Conservation (phyloP, 352 stramenopile species). For the Phytophthora niederhauseri region DNA sequence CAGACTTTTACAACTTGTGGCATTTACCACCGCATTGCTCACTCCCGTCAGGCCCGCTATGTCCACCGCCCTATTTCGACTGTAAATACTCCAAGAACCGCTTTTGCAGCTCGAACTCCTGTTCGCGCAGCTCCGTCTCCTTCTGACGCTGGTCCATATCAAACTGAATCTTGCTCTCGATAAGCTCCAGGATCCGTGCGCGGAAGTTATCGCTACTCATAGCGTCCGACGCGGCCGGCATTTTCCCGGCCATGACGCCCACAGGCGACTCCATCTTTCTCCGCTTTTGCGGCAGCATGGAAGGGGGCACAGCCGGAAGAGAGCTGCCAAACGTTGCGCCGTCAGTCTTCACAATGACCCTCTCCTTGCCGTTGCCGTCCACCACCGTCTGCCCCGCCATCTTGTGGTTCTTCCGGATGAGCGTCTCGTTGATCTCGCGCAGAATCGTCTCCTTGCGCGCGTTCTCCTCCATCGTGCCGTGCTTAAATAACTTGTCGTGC, state of each 20-base stretch:
- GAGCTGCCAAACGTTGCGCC: not conserved
- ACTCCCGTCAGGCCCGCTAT: slow-evolving; percentile 14
- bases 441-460: slow-evolving; percentile 69
- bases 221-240: slow-evolving; percentile 10
- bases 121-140: slow-evolving; percentile 76
- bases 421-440: slow-evolving; percentile 56
- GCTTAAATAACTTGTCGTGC: slow-evolving; percentile 86
- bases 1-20: not conserved
- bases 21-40: not conserved
- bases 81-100: slow-evolving; percentile 85
- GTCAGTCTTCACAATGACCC: slow-evolving; percentile 26
- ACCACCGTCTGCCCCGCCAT: slow-evolving; percentile 30
- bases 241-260: not conserved
- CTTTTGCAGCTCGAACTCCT: slow-evolving; percentile 86
- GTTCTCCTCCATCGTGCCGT: slow-evolving; percentile 74
- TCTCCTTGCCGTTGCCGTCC: slow-evolving; percentile 28
- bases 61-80: slow-evolving; percentile 51
- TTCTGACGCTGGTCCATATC: slow-evolving; percentile 82
- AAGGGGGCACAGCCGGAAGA: not conserved
- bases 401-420: slow-evolving; percentile 61
- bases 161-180: slow-evolving; percentile 86
- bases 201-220: slow-evolving; percentile 60
- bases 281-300: slow-evolving; percentile 28
- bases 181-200: slow-evolving; percentile 64
- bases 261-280: slow-evolving; percentile 28